A percentile compares a stretch with the other conserved stretches of the same genome.
These are phyloP conservation scores for Moesziomyces aphidis DNA, from an alignment of 1,284 basidiomycete species.

Conservation along the genomic window DNA sequence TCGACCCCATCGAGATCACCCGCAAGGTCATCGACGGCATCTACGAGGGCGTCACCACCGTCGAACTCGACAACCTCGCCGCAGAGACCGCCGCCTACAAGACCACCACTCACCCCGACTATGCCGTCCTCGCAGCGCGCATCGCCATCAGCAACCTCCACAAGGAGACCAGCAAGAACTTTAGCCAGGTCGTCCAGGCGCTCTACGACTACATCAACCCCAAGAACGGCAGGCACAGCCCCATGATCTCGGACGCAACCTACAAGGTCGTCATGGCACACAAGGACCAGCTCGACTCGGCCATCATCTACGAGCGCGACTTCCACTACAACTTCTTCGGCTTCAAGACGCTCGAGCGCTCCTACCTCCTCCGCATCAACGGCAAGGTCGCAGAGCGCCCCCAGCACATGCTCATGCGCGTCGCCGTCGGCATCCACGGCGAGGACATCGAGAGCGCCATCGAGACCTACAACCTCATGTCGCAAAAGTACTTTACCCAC, in stretches of 20 bases:
- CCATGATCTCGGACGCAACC: constrained; percentile 91
- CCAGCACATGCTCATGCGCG: constrained; percentile 99
- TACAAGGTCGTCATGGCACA: constrained; percentile 87
- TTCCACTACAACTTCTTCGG: constrained; percentile 91
- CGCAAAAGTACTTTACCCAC: constrained; percentile 88
- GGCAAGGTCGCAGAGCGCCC: constrained; percentile 96
- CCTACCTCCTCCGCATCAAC: constrained; percentile 93
- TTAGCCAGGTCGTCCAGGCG: constrained; percentile 90
- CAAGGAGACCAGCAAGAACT: constrained; percentile 98
- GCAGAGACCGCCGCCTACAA: constrained; percentile 97
- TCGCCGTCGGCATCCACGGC: constrained; percentile 97
- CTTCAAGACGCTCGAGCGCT: constrained; percentile 99
- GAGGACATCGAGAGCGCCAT: constrained; percentile 87
- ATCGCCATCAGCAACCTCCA: constrained; percentile 99
- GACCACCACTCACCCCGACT: constrained; percentile 93
- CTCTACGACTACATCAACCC: constrained; percentile 96
- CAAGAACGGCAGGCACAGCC: constrained; percentile 82
- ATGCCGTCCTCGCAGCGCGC: constrained; percentile 96
- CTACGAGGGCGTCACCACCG: constrained; percentile 94
- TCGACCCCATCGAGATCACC: constrained; percentile 86
- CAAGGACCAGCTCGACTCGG: constrained; percentile 86
- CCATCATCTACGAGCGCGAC: constrained; percentile 97
- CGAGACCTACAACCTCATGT: constrained; percentile 88
- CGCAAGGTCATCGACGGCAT: constrained; percentile 86
- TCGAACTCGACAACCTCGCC: constrained; percentile 83